Percentiles rank a stretch among this genome's conserved stretches.
Evolutionary conservation across 768 basidiomycete species (phyloP).

Genomic region (Xerocomellus chrysenteron): DNA sequence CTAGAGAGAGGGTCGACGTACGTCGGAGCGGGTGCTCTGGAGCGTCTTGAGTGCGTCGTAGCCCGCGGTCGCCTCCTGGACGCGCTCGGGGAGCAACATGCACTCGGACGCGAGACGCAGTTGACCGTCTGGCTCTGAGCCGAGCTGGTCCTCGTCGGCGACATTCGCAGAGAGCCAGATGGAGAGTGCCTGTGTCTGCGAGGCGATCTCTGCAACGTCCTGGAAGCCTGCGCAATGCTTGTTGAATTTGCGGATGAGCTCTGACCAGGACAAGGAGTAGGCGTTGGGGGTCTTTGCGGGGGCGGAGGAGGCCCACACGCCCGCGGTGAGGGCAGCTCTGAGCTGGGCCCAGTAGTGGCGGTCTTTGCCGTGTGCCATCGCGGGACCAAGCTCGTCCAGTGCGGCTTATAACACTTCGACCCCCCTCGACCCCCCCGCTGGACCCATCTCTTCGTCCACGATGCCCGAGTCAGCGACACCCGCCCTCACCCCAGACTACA

Average conservation of each 20-base stretch:
- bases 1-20: conserved; percentile 37
- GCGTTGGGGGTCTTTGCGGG: conserved; percentile 65
- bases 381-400: neutral
- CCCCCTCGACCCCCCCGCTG: conserved; percentile 13
- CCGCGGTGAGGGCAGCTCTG: conserved; percentile 65
- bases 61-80: conserved; percentile 55
- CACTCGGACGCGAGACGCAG: conserved; percentile 53
- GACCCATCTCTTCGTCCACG: conserved; percentile 16
- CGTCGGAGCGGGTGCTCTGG: conserved; percentile 53
- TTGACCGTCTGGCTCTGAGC: conserved; percentile 37
- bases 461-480: conserved; percentile 46
- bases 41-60: conserved; percentile 56
- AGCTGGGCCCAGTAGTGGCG: conserved; percentile 79
- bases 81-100: conserved; percentile 50
- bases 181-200: conserved; percentile 63
- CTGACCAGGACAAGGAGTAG: conserved; percentile 62
- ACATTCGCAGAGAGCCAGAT: conserved; percentile 51
- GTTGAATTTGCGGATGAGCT: conserved; percentile 81
- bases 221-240: conserved; percentile 70
- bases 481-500: conserved; percentile 62
- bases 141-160: conserved; percentile 57
- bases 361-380: conserved; percentile 57
- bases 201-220: conserved; percentile 65
- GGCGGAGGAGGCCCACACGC: conserved; percentile 61
- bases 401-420: conserved; percentile 5